Conservation (phyloP, 2,329 filamentous ascomycete species). For the Stagonosporopsis chrysanthemi region DNA sequence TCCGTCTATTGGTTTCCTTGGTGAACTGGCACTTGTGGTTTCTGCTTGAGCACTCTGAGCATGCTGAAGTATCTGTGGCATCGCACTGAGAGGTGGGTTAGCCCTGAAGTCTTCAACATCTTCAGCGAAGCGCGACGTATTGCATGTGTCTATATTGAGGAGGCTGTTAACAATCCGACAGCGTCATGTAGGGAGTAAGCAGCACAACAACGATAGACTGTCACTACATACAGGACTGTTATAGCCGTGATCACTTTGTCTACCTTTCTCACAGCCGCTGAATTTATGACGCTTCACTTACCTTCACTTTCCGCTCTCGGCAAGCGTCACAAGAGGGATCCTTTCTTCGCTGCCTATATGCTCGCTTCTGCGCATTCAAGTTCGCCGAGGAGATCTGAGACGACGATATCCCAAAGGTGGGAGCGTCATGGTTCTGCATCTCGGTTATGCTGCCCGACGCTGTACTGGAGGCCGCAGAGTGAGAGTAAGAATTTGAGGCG, state of each 20-base stretch:
- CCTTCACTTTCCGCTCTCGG: conserved; percentile 78
- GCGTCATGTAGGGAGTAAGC: background rate
- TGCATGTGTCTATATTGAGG: background rate
- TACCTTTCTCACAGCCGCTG: background rate
- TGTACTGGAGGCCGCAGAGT: conserved; percentile 49
- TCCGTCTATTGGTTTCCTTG: conserved; percentile 96
- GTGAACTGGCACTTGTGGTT: conserved; percentile 99
- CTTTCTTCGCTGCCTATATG: conserved; percentile 92
- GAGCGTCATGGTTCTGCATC: conserved; percentile 38
- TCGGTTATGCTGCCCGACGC: conserved; percentile 44
- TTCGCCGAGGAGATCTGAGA: conserved; percentile 56
- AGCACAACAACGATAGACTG: background rate
- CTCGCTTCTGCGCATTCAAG: conserved; percentile 82
- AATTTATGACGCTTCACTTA: conserved; percentile 36
- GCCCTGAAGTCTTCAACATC: background rate
- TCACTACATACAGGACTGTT: background rate
- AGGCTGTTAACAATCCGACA: no score
- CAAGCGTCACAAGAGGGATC: conserved; percentile 98
- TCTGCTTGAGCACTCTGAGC: conserved; percentile 94
- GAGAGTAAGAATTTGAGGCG: conserved; percentile 40
- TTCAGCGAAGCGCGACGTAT: background rate
- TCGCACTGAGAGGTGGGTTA: conserved; percentile 71
- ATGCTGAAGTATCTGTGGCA: conserved; percentile 94
- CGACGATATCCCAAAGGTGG: conserved; percentile 52
- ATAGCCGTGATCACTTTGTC: background rate